Base-by-base conservation (phyloP, 805 yeast genomes). In the Candida lessepsii region DNA sequence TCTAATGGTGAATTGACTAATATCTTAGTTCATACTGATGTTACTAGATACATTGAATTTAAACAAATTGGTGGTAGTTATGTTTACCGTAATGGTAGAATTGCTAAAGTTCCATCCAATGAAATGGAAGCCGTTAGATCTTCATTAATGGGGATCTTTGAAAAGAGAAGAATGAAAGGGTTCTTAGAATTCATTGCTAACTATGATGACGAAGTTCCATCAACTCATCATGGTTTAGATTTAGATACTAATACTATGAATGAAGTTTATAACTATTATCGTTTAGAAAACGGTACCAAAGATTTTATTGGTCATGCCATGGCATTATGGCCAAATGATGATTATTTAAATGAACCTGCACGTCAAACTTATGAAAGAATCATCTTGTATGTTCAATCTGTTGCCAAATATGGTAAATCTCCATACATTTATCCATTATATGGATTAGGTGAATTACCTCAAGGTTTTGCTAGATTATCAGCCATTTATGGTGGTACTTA, bases 401-500 rank as follows among this genome's bases (percentile, higher is more conserved):
- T 93, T 45, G 93, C 96, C 20, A 81, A 93, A 54, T 93, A 86
- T 63, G 98, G 99, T 43, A 90, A 90, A 65, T 86, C 96, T 6
- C 99, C 99, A 9, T 93, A 93, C 61, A 76, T 93, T 46, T 93
- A 93, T 60, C 99, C 99, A 35, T 71, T 91, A 56, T 93, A 93
- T 58, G 99, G 99, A 6, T 75, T 93, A 43, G 99, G 99, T 38
- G 99, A 93, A 65, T 74, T 93, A 45, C 99, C 99, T n/a, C 99
- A 93, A 68, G 99, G 97, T 7, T 93, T 93, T 70, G 97, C 98
- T 9, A 78, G 99, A 61, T 78, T 93, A 46, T 83, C 95, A 38
- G 99, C 99, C 18, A 91, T 93, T 50, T 89, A 93, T 58, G 99
- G 99, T 49, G 99, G 99, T 56, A 91, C 98, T 14, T 93, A 89